Evolutionary conservation across 495 filamentous ascomycete species (phyloP).

Genomic region (Podospora sp.): DNA sequence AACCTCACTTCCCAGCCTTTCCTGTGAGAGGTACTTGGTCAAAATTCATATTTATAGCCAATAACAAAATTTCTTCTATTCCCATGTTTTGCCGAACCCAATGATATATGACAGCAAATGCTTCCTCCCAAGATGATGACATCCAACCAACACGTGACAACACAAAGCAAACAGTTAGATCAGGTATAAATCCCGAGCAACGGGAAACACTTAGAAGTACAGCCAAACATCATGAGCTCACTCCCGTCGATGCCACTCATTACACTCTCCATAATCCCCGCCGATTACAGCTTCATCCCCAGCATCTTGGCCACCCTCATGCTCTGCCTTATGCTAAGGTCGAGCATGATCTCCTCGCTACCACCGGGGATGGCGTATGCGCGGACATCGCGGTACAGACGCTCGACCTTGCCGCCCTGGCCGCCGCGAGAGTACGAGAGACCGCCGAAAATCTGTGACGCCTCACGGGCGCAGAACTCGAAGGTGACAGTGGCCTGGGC

Average conservation of each 20-base stretch:
- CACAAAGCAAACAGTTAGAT: not conserved
- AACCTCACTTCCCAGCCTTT: not conserved
- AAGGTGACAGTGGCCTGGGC: constrained; percentile 91
- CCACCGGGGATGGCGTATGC: constrained; percentile 98
- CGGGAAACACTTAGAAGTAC: not conserved
- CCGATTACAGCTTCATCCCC: constrained; percentile 87
- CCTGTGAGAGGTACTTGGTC: no score
- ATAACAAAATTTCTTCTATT: not conserved
- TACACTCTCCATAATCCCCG: not conserved
- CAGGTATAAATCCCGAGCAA: not conserved
- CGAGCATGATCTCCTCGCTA: constrained; percentile 97
- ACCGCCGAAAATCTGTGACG: constrained; percentile 96
- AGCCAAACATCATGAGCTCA: not conserved
- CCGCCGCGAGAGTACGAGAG: constrained; percentile 91
- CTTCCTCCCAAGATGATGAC: not conserved
- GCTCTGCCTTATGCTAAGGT: constrained; percentile 92
- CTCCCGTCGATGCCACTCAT: not conserved
- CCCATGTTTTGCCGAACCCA: not conserved
- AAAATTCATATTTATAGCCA: not conserved
- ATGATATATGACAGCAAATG: not conserved
- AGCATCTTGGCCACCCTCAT: constrained; percentile 85
- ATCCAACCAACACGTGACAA: not conserved
- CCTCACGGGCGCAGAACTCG: constrained; percentile 96
- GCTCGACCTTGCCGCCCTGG: constrained; percentile 94
- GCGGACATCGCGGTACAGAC: constrained; percentile 93